Evolutionary conservation across 2,329 filamentous ascomycete species (phyloP), one percentile per base, ranked within the genome.

Genomic region (Teratosphaeria destructans): DNA sequence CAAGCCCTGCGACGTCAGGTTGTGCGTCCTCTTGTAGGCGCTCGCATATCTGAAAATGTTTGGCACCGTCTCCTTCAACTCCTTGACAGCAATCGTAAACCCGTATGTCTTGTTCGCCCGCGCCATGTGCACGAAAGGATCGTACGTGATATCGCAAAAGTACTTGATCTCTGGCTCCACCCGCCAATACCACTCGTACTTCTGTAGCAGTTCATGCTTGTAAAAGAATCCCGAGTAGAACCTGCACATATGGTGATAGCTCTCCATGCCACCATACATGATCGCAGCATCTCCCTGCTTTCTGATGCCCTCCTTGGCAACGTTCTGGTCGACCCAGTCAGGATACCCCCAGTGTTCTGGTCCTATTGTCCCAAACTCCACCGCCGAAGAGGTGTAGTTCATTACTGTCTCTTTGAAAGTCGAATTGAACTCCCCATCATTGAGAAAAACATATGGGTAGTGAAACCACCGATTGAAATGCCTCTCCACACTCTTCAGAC

Each of bases 171-270:
- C 94, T 65, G 94, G 94, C 81, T 99, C 94, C 68, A 99, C 80
- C 64, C 94, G 90, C 94, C 94, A 99, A 80, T 99, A 99, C 94
- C 94, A 99, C 72, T 97, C 91, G 77, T 97, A 99, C 76, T 97
- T 97, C 72, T 89, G 84, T 54, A 99, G 83, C 37, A 97, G 83
- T 64, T 92, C 88, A 73, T 99, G 94, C 75, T 96, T 96, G 81
- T 94, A 99, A 78, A 99, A 99, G 77, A 95, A 94, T 88, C 93
- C 94, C 64, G 94, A 99, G 78, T 99, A 99, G 80, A 99, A 99
- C 67, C 94, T 85, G 74, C 94, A 99, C 94, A 99, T 99, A 76
- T 95, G 88, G 71, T 99, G 94, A 73, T 99, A 99, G 76, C 92
- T 96, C 75, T 97, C 94, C 81, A 99, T 87, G 54, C 94, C 94